Conservation (phyloP, 176 grass and related monocot genomes). For the Cenchrus americanus region DNA sequence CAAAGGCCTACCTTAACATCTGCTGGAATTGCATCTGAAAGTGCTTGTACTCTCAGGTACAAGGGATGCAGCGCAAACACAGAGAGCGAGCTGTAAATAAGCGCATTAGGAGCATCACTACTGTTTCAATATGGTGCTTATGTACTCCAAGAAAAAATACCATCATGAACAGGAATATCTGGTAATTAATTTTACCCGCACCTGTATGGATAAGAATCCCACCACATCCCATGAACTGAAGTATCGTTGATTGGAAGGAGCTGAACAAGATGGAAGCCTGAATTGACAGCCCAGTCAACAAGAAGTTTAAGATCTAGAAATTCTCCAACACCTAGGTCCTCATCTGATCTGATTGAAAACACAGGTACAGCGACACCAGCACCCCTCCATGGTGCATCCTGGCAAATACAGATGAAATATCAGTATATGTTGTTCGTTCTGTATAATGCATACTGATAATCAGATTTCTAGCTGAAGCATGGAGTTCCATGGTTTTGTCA, state of each 20-base stretch:
- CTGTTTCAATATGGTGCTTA: slow-evolving; percentile 26
- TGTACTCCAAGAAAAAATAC: slow-evolving; percentile 1
- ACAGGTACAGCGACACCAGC: slow-evolving; percentile 93
- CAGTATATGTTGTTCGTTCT: background rate
- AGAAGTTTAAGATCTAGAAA: slow-evolving; percentile 96
- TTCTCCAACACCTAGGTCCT: slow-evolving; percentile 98
- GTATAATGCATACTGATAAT: slow-evolving; percentile 27
- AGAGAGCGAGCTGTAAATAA: slow-evolving; percentile 86
- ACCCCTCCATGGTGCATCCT: slow-evolving; percentile 92
- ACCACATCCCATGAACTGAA: slow-evolving; percentile 96
- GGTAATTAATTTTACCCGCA: slow-evolving; percentile 40
- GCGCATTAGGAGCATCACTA: background rate
- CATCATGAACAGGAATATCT: slow-evolving; percentile 7
- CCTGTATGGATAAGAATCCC: slow-evolving; percentile 99
- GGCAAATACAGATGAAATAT: slow-evolving; percentile 51
- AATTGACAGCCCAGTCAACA: slow-evolving; percentile 94
- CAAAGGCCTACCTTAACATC: slow-evolving; percentile 70
- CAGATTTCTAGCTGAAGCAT: slow-evolving; percentile 36
- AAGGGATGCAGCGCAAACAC: slow-evolving; percentile 93
- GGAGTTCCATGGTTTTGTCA: slow-evolving; percentile 3
- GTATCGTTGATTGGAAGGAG: slow-evolving; percentile 95
- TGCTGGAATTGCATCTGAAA: slow-evolving; percentile 80
- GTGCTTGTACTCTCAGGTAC: slow-evolving; percentile 90
- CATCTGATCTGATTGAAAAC: slow-evolving; percentile 83
- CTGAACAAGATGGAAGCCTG: slow-evolving; percentile 97